Evolutionary conservation across 2,329 filamentous ascomycete genomes (phyloP), one percentile per base, ranked within the genome.

Genomic region (Cryphonectria nitschkei): DNA sequence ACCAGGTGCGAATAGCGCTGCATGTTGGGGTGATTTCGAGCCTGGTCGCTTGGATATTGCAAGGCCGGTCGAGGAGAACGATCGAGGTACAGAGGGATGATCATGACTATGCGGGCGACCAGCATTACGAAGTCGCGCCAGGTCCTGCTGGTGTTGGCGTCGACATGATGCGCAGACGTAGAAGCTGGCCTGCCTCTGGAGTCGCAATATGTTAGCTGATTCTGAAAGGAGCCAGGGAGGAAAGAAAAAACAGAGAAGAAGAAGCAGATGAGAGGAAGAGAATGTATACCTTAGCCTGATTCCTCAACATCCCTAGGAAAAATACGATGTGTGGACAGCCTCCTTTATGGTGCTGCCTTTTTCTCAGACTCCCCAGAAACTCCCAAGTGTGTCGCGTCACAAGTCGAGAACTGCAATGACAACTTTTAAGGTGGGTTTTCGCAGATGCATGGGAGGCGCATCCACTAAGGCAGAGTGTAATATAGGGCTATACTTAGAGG

Each of bases 91-190:
- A 26, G 65, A 29, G 4, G 61, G n/a, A 5, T 29, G n/a, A 32
- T 26, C 39, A 32, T 43, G 39, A 14, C 14, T 37, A 39, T 34
- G 26, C 43, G 58, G 54, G 58, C 58, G 63, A 54, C 66, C 19
- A 34, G 29, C 46, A 58, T 69, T 37, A 64, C 67, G 63, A 22
- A 58, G 37, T 67, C 67, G 69, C 50, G 69, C 46, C 63, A 68
- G 46, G 67, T 67, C 61, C 39, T 71, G 64, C 46, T 62, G 66
- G 63, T 71, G 50, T 70, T 79, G 78, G 68, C 78, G 78, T 72
- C 78, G 80, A 75, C 82, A 84, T 75, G 78, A 76, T 65, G 80
- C 77, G 80, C 82, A 84, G 66, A 84, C 77, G 75, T 82, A 83
- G 65, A 79, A 77, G 76, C 79, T 78, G 74, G 77, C 76, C 72